These are phyloP conservation scores for Umbelopsis isabellina DNA, from an alignment of 192 early-diverging fungal species.

Conservation along the genomic window DNA sequence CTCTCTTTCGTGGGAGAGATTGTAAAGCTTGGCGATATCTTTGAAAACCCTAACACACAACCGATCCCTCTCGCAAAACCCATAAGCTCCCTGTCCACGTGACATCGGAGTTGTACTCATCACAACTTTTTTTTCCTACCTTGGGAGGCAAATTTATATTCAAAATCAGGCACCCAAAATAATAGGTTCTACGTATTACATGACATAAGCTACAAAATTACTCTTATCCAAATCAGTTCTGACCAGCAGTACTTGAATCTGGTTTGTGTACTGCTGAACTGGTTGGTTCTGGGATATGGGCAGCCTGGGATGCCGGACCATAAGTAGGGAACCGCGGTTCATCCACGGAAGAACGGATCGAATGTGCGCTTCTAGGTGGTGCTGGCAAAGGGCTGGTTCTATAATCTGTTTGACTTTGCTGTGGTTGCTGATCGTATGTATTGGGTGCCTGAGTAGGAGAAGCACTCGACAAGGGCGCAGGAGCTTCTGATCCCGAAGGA, in stretches of 20 bases:
- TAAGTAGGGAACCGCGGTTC: neutral
- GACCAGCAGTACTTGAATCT: slow-evolving; percentile 1
- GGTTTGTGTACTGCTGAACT: neutral
- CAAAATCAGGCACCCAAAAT: too few species aligned
- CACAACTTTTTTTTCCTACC: neutral
- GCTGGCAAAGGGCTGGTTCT: neutral
- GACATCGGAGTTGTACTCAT: neutral
- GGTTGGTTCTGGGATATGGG: neutral
- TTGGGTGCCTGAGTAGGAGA: neutral
- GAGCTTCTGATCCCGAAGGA: neutral
- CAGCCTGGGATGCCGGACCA: neutral
- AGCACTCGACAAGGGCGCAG: neutral
- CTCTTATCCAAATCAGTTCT: neutral
- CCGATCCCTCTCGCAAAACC: neutral
- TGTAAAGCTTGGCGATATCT: too few species aligned
- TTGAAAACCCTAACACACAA: too few species aligned
- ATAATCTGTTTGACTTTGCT: neutral
- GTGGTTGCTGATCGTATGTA: neutral
- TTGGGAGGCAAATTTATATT: neutral
- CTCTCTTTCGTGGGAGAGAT: too few species aligned
- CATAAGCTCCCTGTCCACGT: neutral
- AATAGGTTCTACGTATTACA: too few species aligned
- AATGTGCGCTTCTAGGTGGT: neutral
- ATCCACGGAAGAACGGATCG: neutral
- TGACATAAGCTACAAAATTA: too few species aligned